Evolutionary conservation across 768 basidiomycete genomes (phyloP).

Genomic region (Termitomyces sp.): DNA sequence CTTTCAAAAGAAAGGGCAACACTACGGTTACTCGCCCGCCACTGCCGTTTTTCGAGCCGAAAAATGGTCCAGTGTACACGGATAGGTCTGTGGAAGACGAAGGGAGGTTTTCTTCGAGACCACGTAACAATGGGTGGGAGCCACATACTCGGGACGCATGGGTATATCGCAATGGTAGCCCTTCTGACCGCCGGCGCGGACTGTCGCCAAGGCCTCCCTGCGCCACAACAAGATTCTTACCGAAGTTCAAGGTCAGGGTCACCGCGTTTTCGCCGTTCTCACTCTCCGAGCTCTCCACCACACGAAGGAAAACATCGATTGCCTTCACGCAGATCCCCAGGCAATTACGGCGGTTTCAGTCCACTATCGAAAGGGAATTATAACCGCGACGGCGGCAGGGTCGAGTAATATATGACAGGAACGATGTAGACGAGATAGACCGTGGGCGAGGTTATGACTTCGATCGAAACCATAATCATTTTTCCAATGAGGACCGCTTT

Average conservation of each 20-base stretch:
- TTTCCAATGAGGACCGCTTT: slow-evolving; percentile 16
- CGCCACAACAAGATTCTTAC: slow-evolving; percentile 18
- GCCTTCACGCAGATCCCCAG: slow-evolving; percentile 31
- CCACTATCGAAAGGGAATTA: slow-evolving; percentile 29
- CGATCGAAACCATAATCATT: slow-evolving; percentile 9
- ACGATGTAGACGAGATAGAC: slow-evolving; percentile 23
- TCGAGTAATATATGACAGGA: slow-evolving; percentile 23
- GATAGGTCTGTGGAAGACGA: slow-evolving; percentile 43
- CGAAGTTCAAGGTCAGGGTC: slow-evolving; percentile 18
- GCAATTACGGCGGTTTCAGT: slow-evolving; percentile 23
- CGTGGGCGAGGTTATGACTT: slow-evolving; percentile 19
- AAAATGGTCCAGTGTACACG: slow-evolving; percentile 24
- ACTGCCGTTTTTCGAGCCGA: slow-evolving; percentile 11
- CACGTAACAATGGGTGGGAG: slow-evolving; percentile 27
- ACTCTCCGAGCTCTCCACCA: slow-evolving; percentile 31
- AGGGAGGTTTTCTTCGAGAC: slow-evolving; percentile 22
- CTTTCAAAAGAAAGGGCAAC: slow-evolving; percentile 59
- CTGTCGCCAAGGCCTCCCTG: slow-evolving; percentile 14
- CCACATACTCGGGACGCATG: slow-evolving; percentile 9
- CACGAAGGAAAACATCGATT: slow-evolving; percentile 33
- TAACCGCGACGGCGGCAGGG: slow-evolving; percentile 26
- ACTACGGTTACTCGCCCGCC: slow-evolving; percentile 9
- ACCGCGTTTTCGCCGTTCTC: slow-evolving; percentile 23
- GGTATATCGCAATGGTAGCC: slow-evolving; percentile 35
- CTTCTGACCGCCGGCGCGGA: slow-evolving; percentile 15